Conservation (phyloP, 352 stramenopile species). For the Phytophthora pinifolia region DNA sequence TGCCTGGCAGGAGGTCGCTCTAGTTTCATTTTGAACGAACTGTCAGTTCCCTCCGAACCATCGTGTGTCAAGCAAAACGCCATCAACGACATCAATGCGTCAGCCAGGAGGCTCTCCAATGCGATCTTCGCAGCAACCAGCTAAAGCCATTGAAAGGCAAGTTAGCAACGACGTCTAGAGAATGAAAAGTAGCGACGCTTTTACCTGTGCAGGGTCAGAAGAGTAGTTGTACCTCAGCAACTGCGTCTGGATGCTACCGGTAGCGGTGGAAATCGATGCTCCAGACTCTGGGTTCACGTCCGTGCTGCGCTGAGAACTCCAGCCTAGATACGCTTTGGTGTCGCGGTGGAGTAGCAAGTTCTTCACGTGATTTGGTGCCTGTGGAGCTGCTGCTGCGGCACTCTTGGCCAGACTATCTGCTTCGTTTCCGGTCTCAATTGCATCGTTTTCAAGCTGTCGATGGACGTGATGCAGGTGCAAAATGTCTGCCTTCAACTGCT, state of each 20-base stretch:
- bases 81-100: conserved; percentile 33
- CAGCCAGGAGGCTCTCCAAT: conserved; percentile 35
- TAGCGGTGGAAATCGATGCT: conserved; percentile 1
- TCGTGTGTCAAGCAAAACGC: conserved; percentile 14
- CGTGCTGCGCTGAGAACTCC: conserved; percentile 11
- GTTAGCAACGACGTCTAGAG: not conserved
- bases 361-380: conserved; percentile 52
- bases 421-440: conserved; percentile 8
- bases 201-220: conserved; percentile 42
- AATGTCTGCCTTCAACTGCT: conserved; percentile 63
- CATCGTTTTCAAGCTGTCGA: conserved; percentile 22
- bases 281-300: conserved; percentile 2
- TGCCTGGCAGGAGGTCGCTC: conserved; percentile 12
- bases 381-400: not conserved
- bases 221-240: conserved; percentile 54
- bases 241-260: conserved; percentile 25
- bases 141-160: conserved; percentile 19
- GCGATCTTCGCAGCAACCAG: conserved; percentile 31
- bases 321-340: conserved; percentile 20
- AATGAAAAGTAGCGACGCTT: not conserved
- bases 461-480: conserved; percentile 32
- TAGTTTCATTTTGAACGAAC: conserved; percentile 12
- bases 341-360: conserved; percentile 65
- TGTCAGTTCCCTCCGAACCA: not conserved
- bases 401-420: not conserved